Conservation (phyloP, 495 filamentous ascomycete genomes). For the Hypoxylon trugodes region DNA sequence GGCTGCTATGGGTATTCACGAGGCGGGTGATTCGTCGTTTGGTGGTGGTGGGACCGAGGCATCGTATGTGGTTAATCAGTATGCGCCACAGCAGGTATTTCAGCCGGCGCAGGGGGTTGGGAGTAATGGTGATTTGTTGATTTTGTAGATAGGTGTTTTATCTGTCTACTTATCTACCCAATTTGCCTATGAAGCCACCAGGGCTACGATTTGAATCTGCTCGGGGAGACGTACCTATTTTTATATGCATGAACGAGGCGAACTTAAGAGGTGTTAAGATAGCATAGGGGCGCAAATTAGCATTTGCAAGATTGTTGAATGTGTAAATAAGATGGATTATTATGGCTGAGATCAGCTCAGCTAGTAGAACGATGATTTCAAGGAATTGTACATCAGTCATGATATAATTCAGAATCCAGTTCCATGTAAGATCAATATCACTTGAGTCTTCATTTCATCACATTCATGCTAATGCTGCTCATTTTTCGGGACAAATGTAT, state of each 20-base stretch:
- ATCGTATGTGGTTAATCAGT: conserved; percentile 75
- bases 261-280: too few relatives aligned
- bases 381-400: conserved; percentile 14
- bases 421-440: not conserved
- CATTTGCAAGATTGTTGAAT: conserved; percentile 19
- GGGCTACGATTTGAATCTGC: too few relatives aligned
- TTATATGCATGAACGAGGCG: too few relatives aligned
- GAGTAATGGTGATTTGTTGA: conserved; percentile 65
- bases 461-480: not conserved
- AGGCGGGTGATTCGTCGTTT: conserved; percentile 58
- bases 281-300: not conserved
- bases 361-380: too few relatives aligned
- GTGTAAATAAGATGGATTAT: too few relatives aligned
- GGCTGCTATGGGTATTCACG: conserved; percentile 70
- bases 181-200: not conserved
- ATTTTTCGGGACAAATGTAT: not conserved
- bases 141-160: conserved; percentile 45
- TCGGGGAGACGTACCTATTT: too few relatives aligned
- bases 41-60: conserved; percentile 50
- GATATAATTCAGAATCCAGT: not conserved
- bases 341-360: too few relatives aligned
- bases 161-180: not conserved
- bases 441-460: not conserved
- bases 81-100: conserved; percentile 66
- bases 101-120: conserved; percentile 60